Conservation (phyloP, 2,329 filamentous ascomycete genomes). For the Aspergillus awamori region DNA sequence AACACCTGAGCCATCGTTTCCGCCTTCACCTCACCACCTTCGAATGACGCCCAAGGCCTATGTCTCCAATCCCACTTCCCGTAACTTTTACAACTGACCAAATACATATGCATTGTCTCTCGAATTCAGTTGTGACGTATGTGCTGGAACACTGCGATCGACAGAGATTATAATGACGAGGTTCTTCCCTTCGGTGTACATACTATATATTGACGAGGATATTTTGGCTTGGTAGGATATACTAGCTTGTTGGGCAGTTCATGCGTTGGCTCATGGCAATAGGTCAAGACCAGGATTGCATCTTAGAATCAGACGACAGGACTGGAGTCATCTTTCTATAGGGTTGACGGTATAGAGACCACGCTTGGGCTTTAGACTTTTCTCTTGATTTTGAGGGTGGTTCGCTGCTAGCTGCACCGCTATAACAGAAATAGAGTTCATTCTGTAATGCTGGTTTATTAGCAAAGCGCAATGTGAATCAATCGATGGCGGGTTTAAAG, state of each 20-base stretch:
- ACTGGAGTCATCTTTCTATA: neutral
- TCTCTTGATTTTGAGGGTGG: neutral
- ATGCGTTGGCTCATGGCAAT: neutral
- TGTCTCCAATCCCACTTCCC: neutral
- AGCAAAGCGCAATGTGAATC: no score
- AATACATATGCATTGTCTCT: no score
- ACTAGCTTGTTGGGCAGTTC: neutral
- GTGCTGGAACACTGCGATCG: no score
- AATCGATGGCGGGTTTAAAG: no score
- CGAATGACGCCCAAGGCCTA: conserved; percentile 23
- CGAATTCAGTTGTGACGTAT: no score
- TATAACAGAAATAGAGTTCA: neutral
- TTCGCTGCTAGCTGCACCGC: neutral
- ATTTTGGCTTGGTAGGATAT: neutral
- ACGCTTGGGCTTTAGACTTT: neutral
- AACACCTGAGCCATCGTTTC: conserved; percentile 14
- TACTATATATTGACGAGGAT: neutral
- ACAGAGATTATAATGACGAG: no score
- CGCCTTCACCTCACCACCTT: conserved; percentile 15
- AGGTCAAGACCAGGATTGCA: neutral
- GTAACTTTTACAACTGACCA: neutral
- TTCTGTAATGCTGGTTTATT: no score
- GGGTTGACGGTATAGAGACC: neutral
- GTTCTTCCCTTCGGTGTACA: neutral
- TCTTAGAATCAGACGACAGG: neutral